Evolutionary conservation across 2,329 filamentous ascomycete genomes (phyloP).

Genomic region (Colletotrichum theobromicola): DNA sequence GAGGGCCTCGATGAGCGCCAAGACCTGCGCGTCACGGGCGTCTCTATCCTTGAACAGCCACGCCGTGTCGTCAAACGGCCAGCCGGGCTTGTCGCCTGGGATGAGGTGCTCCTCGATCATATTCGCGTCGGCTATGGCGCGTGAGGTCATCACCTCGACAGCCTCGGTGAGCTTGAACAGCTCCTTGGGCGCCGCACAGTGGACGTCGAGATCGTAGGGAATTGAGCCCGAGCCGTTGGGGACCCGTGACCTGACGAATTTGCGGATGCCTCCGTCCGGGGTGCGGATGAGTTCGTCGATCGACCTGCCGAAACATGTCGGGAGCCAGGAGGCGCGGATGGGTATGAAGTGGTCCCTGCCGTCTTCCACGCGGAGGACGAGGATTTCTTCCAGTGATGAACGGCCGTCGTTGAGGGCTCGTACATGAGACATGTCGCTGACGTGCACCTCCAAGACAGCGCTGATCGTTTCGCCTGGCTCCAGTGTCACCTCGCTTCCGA

Average conservation of each 20-base stretch:
- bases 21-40: conserved; percentile 31
- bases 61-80: conserved; percentile 60
- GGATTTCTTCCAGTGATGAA: conserved; percentile 77
- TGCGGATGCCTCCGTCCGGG: conserved; percentile 79
- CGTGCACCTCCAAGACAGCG: conserved; percentile 69
- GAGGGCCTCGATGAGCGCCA: conserved; percentile 66
- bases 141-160: conserved; percentile 64
- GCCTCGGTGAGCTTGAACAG: conserved; percentile 88
- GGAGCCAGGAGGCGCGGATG: conserved; percentile 77
- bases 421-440: conserved; percentile 69
- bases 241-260: conserved; percentile 41
- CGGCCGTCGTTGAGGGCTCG: conserved; percentile 74
- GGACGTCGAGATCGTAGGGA: conserved; percentile 62
- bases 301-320: conserved; percentile 82
- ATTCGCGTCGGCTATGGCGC: conserved; percentile 63
- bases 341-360: conserved; percentile 94
- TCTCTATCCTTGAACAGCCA: conserved; percentile 33
- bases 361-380: conserved; percentile 82
- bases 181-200: conserved; percentile 84
- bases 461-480: conserved; percentile 84
- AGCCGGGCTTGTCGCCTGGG: conserved; percentile 58
- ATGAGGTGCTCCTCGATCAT: conserved; percentile 62
- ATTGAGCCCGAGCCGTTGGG: conserved; percentile 52
- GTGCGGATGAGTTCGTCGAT: conserved; percentile 89
- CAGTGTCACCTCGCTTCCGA: conserved; percentile 65